Base-by-base conservation (phyloP, 2,329 filamentous ascomycete genomes). In the Colletotrichum aenigma region DNA sequence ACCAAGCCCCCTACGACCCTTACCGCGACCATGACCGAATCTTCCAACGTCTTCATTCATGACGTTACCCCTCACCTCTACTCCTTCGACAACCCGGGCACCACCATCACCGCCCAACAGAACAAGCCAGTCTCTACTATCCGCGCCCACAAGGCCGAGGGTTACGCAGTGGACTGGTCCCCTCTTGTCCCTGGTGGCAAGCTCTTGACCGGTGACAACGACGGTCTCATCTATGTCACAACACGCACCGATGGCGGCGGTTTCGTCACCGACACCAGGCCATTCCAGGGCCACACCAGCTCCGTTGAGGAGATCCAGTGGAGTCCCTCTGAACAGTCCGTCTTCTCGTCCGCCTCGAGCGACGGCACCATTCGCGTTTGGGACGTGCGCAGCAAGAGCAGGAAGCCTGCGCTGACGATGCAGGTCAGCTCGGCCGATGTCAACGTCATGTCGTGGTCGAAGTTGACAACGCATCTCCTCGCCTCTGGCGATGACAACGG, bases 151-250 rank as follows among this genome's bases (percentile, higher is more conserved):
- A 96, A 96, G 86, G 88, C 93, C 15, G 97, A 99, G 88, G 97
- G 97, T 65, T 99, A 98, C 84, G 97, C 95, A 0, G 86, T 99
- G n/a, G 97, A 98, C 86, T 99, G 97, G 97, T 98, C 96, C 30
- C 94, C 95, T 1, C 84, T 95, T 12, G 90, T 95, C 61, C 92
- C 95, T 1, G 90, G 93, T 62, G 96, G 96, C 75, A 97, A 96
- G 85, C 92, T 99, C 4, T 86, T 98, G 61, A 98, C 96, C 0
- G 97, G 97, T 78, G 97, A 99, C 85, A 95, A 96, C 82, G 91
- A 96, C 79, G 97, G 97, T 75, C 88, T 94, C 76, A 98, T 99
- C 82, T 98, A 96, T 85, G 89, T 93, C 76, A 98, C 96, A 2
- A 96, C 95, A 9, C 91, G 95, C 73, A 96, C 94, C 66, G 95